Evolutionary conservation across 352 stramenopile species (phyloP), one percentile per base, ranked within the genome.

Genomic region (Hyaloperonospora brassicae): DNA sequence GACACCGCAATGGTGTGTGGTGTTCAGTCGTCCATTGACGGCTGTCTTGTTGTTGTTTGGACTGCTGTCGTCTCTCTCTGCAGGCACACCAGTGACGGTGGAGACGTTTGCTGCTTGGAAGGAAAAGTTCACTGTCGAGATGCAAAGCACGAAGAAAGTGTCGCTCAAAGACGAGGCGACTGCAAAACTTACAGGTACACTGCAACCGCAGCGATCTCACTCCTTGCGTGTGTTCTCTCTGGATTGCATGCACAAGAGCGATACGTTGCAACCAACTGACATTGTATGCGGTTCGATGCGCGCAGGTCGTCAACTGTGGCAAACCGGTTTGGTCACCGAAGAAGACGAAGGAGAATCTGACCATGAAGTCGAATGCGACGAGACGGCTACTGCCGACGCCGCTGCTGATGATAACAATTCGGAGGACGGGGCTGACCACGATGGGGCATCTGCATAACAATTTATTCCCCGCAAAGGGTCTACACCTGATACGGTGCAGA

Each of bases 21-120:
- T 17, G 17, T 17, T 17, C 17, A 17, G 17, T 17, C 17, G 17
- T 17, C 17, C 17, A 17, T 17, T 17, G 17, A 17, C 17, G 17
- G 17, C 17, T 17, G 17, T 17, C 17, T 17, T 17, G 17, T 17
- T 17, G 17, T 17, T 17, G 17, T 17, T 17, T 17, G 17, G 17
- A 17, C 17, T 17, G 21, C 5, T 22, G 21, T 5, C 34, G 34
- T 1, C 12, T 11, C 10, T 5, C 21, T 47, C 24, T 47, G 50
- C 49, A 81, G 79, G 80, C 41, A 90, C 77, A 1, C 79, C 83
- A n/a, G 83, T 93, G 25, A 93, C 80, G 47, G 66, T 90, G 30
- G 78, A 87, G 56, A 70, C 68, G 21, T 93, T 93, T 51, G 71
- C 70, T 22, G 73, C 59, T 13, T 93, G 83, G 83, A 81, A 77